Percentiles rank a stretch among this genome's conserved stretches.
phyloP scores from a whole-genome alignment of 2,329 filamentous ascomycete genomes.

The Lachnellula arida region DNA sequence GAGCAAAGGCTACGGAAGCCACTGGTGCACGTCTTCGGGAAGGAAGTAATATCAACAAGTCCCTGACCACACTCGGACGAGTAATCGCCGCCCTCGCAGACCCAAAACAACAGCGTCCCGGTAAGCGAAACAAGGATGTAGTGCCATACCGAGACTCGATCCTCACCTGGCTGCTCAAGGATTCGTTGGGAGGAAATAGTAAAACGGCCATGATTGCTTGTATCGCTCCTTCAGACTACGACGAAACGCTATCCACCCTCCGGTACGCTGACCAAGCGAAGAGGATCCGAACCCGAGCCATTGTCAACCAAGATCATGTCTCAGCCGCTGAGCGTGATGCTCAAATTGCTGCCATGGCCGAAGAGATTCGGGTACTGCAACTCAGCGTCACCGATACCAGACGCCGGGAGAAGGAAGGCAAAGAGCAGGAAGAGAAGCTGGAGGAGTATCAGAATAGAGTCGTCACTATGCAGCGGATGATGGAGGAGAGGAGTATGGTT shows the following conservation, averaged over 20 bases:
- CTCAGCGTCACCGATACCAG: constrained; percentile 63
- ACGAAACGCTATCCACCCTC: constrained; percentile 92
- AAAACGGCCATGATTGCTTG: constrained; percentile 99
- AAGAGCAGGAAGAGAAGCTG: constrained; percentile 68
- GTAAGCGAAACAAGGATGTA: constrained; percentile 63
- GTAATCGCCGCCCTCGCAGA: constrained; percentile 87
- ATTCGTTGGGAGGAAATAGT: constrained; percentile 91
- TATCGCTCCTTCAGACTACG: constrained; percentile 91
- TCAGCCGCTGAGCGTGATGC: constrained; percentile 90
- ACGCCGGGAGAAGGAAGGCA: constrained; percentile 68
- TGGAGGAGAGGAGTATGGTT: constrained; percentile 90
- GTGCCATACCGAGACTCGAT: constrained; percentile 93
- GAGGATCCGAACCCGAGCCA: constrained; percentile 87
- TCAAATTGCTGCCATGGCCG: constrained; percentile 90
- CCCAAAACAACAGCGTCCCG: constrained; percentile 54
- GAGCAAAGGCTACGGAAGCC: constrained; percentile 92
- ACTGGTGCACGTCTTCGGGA: constrained; percentile 87
- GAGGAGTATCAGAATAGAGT: constrained; percentile 96
- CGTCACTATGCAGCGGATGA: constrained; percentile 82
- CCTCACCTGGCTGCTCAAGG: constrained; percentile 82
- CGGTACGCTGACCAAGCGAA: constrained; percentile 98
- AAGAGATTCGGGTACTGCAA: constrained; percentile 85
- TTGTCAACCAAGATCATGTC: constrained; percentile 93
- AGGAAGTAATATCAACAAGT: constrained; percentile 99
- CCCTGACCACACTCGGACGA: constrained; percentile 87